Evolutionary conservation across 2,329 filamentous ascomycete species (phyloP).

Genomic region (Beauveria medogensis): DNA sequence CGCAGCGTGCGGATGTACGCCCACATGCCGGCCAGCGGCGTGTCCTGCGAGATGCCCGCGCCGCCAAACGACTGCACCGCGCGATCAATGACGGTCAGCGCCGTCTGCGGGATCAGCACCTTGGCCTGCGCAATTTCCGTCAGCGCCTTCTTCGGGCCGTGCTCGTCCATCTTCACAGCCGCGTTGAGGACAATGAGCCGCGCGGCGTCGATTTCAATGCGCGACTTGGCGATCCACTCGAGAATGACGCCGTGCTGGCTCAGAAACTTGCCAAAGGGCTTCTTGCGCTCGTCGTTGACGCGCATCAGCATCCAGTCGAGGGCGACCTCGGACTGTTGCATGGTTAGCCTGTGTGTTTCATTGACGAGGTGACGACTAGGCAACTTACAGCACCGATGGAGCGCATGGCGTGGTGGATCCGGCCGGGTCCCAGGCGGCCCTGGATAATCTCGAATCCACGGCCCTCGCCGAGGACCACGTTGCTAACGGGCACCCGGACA

Average conservation of each 20-base stretch:
- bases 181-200: slow-evolving; percentile 89
- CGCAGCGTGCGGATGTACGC: slow-evolving; percentile 71
- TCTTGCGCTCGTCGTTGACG: slow-evolving; percentile 86
- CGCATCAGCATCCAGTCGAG: slow-evolving; percentile 93
- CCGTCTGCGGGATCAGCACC: slow-evolving; percentile 76
- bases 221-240: slow-evolving; percentile 86
- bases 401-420: slow-evolving; percentile 97
- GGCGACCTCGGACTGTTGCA: slow-evolving; percentile 64
- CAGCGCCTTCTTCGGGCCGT: slow-evolving; percentile 79
- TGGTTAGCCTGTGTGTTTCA: not conserved
- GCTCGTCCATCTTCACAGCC: slow-evolving; percentile 86
- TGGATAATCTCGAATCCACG: slow-evolving; percentile 98
- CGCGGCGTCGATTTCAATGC: slow-evolving; percentile 89
- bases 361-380: slow-evolving; percentile 11
- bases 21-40: slow-evolving; percentile 80
- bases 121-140: slow-evolving; percentile 95
- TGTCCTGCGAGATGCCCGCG: slow-evolving; percentile 88
- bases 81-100: slow-evolving; percentile 83
- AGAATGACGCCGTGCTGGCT: slow-evolving; percentile 88
- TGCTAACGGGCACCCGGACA: slow-evolving; percentile 75
- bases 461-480: slow-evolving; percentile 87
- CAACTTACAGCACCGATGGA: slow-evolving; percentile 67
- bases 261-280: slow-evolving; percentile 81
- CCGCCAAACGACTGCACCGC: slow-evolving; percentile 90
- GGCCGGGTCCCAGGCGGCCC: slow-evolving; percentile 86